Conservation (phyloP, 2,329 filamentous ascomycete genomes). For the Colletotrichum noveboracense region DNA sequence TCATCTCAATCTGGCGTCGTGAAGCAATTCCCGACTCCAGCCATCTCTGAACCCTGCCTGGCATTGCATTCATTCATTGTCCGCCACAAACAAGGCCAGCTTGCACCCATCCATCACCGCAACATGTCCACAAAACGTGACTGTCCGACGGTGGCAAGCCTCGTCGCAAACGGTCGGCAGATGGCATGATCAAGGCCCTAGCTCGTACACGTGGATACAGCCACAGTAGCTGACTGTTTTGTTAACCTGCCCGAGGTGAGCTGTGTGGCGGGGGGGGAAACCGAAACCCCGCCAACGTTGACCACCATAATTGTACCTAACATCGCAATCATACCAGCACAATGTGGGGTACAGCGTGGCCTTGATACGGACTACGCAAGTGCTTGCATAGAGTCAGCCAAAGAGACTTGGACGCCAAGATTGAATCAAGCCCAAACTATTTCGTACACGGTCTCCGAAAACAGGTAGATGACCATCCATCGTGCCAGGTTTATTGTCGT, state of each 20-base stretch:
- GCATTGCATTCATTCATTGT: not conserved
- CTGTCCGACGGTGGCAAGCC: conserved; percentile 1
- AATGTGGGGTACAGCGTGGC: not conserved
- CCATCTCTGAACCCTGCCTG: not conserved
- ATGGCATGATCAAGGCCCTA: not conserved
- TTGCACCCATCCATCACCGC: not conserved
- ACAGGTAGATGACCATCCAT: not conserved
- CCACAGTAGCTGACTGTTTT: not conserved
- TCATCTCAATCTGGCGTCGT: not conserved
- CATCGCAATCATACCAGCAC: not conserved
- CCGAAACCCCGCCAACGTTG: not conserved
- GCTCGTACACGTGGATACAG: not conserved
- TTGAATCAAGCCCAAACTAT: not conserved
- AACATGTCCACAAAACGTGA: not conserved
- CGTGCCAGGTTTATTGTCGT: not conserved
- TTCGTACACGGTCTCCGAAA: not conserved
- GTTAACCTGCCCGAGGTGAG: not conserved
- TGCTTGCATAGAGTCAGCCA: not conserved
- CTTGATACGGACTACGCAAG: not conserved
- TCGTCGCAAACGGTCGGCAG: conserved; percentile 11
- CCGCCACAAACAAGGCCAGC: not conserved
- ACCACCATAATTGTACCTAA: not conserved
- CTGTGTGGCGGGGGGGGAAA: not conserved
- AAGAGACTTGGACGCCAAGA: not conserved
- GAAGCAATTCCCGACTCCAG: not conserved